These are phyloP conservation scores for Cicer bijugum DNA, from an alignment of 306 rosid species.

Conservation along the genomic window DNA sequence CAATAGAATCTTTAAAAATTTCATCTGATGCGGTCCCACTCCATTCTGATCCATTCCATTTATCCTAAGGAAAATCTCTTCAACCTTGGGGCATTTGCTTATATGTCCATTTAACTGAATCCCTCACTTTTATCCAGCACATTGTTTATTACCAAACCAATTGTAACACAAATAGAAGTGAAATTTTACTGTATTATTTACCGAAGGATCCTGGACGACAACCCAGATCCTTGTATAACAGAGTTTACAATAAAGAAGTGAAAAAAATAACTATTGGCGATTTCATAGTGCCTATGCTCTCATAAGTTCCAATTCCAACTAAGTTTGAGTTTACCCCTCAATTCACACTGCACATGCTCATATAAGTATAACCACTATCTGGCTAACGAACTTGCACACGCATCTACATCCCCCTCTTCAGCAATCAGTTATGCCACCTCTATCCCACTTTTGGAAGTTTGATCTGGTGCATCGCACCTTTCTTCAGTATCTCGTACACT, in stretches of 20 bases:
- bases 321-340: not conserved
- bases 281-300: not conserved
- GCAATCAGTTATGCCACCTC: not conserved
- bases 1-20: not conserved
- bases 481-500: not conserved
- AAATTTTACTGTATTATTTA: too few relatives aligned
- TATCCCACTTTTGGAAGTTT: not conserved
- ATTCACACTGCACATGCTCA: not conserved
- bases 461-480: not conserved
- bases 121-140: slow-evolving; percentile 8
- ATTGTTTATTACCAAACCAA: too few relatives aligned
- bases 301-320: not conserved
- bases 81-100: not conserved
- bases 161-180: too few relatives aligned
- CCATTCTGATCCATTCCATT: not conserved
- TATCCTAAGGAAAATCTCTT: not conserved
- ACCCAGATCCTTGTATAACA: too few relatives aligned
- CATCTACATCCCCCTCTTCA: not conserved
- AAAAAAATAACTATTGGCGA: not conserved
- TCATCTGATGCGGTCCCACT: too few relatives aligned
- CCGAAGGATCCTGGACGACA: too few relatives aligned
- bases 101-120: not conserved
- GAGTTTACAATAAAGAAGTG: not conserved
- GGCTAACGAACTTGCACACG: not conserved
- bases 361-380: not conserved